Evolutionary conservation across 768 basidiomycete species (phyloP).

Genomic region (Nidularia sp.): DNA sequence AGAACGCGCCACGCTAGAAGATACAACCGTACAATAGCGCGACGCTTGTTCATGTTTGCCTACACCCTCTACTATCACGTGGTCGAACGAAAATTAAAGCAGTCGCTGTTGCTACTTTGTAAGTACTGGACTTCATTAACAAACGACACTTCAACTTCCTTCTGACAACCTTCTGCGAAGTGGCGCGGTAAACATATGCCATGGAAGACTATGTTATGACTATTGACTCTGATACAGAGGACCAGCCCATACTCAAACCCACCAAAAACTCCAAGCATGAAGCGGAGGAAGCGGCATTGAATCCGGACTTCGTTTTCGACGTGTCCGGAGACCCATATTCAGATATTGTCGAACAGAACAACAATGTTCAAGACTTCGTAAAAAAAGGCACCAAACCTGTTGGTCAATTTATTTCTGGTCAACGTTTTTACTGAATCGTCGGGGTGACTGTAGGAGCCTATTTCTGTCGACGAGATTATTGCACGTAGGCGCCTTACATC

Average conservation of each 20-base stretch:
- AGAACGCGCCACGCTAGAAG: too few relatives aligned
- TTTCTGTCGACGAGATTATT: constrained; percentile 92
- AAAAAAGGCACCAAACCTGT: constrained; percentile 64
- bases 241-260: constrained; percentile 7
- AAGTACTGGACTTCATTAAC: too few relatives aligned
- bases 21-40: too few relatives aligned
- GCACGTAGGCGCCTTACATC: constrained; percentile 55
- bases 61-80: too few relatives aligned
- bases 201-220: constrained; percentile 78
- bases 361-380: constrained; percentile 49
- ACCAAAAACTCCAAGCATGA: constrained; percentile 20
- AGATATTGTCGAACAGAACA: constrained; percentile 42
- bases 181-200: too few relatives aligned
- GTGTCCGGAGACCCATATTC: constrained; percentile 64
- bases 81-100: too few relatives aligned
- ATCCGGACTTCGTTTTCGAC: constrained; percentile 85
- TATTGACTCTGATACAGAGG: constrained; percentile 74
- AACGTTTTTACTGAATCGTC: constrained; percentile 4
- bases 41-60: too few relatives aligned
- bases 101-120: too few relatives aligned
- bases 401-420: constrained; percentile 14
- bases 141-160: too few relatives aligned
- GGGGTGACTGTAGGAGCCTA: constrained; percentile 57
- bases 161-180: too few relatives aligned
- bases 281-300: constrained; percentile 57